phyloP scores from a whole-genome alignment of 331 rosid species.

The Dryas integrifolia region DNA sequence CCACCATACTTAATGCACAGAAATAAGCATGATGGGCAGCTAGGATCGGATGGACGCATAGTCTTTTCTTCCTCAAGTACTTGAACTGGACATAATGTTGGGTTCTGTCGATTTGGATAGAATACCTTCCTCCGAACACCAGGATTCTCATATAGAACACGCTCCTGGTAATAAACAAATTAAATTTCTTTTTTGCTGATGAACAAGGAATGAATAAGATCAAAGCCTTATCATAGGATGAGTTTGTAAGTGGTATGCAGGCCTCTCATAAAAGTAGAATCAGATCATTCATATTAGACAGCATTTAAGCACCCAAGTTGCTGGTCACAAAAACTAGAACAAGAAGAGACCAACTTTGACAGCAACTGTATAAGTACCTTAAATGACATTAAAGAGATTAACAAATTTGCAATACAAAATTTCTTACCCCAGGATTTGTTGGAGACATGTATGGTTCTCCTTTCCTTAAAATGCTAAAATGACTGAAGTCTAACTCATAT shows the following conservation, averaged over 20 bases:
- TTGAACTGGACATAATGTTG: constrained; percentile 66
- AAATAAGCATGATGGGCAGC: constrained; percentile 81
- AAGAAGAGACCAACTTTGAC: background rate
- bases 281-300: background rate
- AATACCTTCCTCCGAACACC: constrained; percentile 65
- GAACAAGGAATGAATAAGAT: background rate
- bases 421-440: constrained; percentile 65
- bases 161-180: constrained; percentile 47
- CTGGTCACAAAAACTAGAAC: background rate
- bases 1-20: constrained; percentile 95
- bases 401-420: background rate
- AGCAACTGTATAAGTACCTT: background rate
- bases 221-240: background rate
- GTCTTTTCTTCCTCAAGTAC: constrained; percentile 73
- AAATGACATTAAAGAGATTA: background rate
- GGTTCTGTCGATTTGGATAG: constrained; percentile 55
- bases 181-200: background rate
- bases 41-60: constrained; percentile 80
- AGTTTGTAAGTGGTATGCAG: no score
- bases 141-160: constrained; percentile 73
- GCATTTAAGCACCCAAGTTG: background rate
- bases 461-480: constrained; percentile 68
- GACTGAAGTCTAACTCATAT: constrained; percentile 69
- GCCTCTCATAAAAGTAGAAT: background rate
- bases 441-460: constrained; percentile 68